Conservation (phyloP, 2,329 filamentous ascomycete species). For the Claviceps citrina region DNA sequence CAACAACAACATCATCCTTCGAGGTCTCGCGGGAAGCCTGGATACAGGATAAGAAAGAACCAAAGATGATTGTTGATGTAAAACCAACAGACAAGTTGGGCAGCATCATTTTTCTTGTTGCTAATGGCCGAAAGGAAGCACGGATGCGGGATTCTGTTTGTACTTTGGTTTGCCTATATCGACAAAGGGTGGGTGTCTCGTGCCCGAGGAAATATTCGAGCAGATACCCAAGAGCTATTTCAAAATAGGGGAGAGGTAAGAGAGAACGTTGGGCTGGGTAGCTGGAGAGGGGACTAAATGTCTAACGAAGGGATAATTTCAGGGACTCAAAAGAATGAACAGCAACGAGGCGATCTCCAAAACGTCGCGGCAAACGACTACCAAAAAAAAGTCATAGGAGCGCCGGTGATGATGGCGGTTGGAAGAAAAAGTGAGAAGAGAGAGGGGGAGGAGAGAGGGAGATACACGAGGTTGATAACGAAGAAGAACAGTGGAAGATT, state of each 20-base stretch:
- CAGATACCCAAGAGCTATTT: conserved; percentile 3
- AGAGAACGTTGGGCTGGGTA: neutral
- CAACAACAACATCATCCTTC: neutral
- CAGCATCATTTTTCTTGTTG: conserved; percentile 1
- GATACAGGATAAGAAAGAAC: conserved; percentile 5
- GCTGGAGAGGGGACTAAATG: neutral
- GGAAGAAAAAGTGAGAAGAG: neutral
- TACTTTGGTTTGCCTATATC: neutral
- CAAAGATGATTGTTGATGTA: neutral
- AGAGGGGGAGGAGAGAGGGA: neutral
- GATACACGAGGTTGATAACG: conserved; percentile 4
- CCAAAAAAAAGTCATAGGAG: conserved; percentile 2
- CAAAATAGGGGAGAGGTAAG: neutral
- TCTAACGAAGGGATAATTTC: conserved; percentile 3
- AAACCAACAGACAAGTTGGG: neutral
- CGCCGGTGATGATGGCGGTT: neutral
- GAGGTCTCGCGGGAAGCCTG: neutral
- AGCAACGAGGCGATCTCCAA: conserved; percentile 2
- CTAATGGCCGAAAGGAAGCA: too few relatives aligned
- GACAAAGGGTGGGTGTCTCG: neutral
- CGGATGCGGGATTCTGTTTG: neutral
- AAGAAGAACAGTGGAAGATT: neutral
- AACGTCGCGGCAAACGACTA: neutral
- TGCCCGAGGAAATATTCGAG: neutral
- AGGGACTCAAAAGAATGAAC: conserved; percentile 4